A percentile compares a stretch with the other conserved stretches of the same genome.
Evolutionary conservation across 306 rosid species (phyloP).

Genomic region (Hylodesmum podocarpum): DNA sequence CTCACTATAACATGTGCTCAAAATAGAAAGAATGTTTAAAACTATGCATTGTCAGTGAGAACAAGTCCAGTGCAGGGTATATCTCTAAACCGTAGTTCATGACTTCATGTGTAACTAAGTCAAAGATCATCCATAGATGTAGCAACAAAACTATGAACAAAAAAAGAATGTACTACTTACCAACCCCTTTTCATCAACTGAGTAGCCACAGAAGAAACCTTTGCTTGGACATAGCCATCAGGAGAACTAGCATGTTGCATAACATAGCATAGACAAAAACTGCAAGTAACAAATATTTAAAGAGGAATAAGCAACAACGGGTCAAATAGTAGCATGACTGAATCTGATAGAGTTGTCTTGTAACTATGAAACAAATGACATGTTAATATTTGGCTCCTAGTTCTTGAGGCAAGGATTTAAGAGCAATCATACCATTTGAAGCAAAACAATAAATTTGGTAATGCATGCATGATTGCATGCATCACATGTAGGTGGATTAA

Average conservation of each 20-base stretch:
- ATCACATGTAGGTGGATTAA: background rate
- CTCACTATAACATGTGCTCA: conserved; percentile 2
- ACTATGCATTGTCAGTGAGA: conserved; percentile 1
- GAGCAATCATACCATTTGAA: conserved; percentile 4
- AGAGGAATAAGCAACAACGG: conserved; percentile 28
- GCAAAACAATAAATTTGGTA: background rate
- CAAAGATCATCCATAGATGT: background rate
- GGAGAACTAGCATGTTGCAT: conserved; percentile 87
- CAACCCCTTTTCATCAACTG: conserved; percentile 98
- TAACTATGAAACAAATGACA: conserved; percentile 10
- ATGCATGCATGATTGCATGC: conserved; percentile 9
- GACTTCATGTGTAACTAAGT: background rate
- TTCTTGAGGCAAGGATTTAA: conserved; percentile 1
- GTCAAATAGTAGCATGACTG: background rate
- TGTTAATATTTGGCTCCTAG: conserved; percentile 8
- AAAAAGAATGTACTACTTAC: conserved; percentile 45
- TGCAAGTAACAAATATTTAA: conserved; percentile 47
- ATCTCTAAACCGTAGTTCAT: conserved; percentile 10
- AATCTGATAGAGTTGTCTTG: background rate
- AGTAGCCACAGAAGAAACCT: conserved; percentile 92
- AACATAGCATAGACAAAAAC: conserved; percentile 76
- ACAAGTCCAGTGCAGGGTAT: conserved; percentile 18
- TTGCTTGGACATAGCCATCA: conserved; percentile 78
- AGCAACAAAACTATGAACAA: background rate
- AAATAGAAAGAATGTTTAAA: background rate